phyloP scores from a whole-genome alignment of 2,329 filamentous ascomycete genomes.

The Pyrenochaeta sp. region DNA sequence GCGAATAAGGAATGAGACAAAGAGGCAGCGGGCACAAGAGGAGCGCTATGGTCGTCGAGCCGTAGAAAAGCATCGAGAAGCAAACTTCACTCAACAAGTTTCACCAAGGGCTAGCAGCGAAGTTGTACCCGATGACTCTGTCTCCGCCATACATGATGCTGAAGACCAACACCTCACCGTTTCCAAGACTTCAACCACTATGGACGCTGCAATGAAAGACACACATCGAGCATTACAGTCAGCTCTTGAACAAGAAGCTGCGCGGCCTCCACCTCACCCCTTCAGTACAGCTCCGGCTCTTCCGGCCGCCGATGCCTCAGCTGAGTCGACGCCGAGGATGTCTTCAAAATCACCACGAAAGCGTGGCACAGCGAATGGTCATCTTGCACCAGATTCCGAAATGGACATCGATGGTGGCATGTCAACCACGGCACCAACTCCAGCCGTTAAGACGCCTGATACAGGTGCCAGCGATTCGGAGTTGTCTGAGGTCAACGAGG shows the following conservation, averaged over 20 bases:
- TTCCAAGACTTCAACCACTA: slow-evolving; percentile 3
- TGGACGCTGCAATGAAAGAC: slow-evolving; percentile 25
- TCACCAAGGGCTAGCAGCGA: slow-evolving; percentile 38
- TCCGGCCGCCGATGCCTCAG: slow-evolving; percentile 30
- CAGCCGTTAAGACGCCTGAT: slow-evolving; percentile 38
- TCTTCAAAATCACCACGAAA: slow-evolving; percentile 46
- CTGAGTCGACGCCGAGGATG: slow-evolving; percentile 36
- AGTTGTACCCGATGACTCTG: slow-evolving; percentile 33
- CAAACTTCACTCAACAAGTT: slow-evolving; percentile 24
- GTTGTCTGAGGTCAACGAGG: slow-evolving; percentile 50
- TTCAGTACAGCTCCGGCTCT: slow-evolving; percentile 41
- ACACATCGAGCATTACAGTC: slow-evolving; percentile 28
- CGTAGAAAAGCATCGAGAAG: slow-evolving; percentile 45
- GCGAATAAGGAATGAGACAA: slow-evolving; percentile 42
- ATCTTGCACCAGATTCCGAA: slow-evolving; percentile 21
- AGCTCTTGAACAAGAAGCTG: slow-evolving; percentile 19
- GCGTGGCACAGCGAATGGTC: slow-evolving; percentile 32
- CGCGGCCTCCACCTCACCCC: slow-evolving; percentile 29
- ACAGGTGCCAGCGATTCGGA: slow-evolving; percentile 45
- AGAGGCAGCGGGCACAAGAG: slow-evolving; percentile 29
- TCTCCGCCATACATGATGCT: slow-evolving; percentile 28
- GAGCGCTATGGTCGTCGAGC: slow-evolving; percentile 23
- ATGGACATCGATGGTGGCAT: slow-evolving; percentile 33
- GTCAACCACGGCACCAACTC: slow-evolving; percentile 38
- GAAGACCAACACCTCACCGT: slow-evolving; percentile 21